A percentile compares a stretch with the other conserved stretches of the same genome.
These are phyloP conservation scores for Fusarium nisikadoi DNA, from an alignment of 2,329 filamentous ascomycete genomes.

Conservation along the genomic window DNA sequence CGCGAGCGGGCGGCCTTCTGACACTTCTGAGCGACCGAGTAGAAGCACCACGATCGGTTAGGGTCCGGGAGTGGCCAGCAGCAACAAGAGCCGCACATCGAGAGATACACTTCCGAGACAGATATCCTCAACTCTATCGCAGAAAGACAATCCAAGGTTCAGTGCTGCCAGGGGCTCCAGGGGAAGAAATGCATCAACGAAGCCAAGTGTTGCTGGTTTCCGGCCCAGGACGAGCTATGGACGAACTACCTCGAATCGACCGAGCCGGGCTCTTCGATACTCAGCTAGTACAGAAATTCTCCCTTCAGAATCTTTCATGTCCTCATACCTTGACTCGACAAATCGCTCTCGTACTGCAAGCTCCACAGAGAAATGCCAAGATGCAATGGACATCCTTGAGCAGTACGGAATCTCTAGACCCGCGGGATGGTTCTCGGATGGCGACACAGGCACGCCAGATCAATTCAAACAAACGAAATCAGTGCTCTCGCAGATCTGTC, in stretches of 20 bases:
- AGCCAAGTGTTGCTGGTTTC: conserved; percentile 19
- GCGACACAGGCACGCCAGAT: conserved; percentile 38
- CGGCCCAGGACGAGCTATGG: conserved; percentile 1
- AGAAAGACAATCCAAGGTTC: conserved; percentile 15
- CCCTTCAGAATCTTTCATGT: conserved; percentile 1
- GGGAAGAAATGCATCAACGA: conserved; percentile 1
- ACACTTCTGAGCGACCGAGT: conserved; percentile 33
- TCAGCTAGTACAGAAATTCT: conserved; percentile 4
- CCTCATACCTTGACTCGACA: conserved; percentile 14
- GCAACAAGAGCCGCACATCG: conserved; percentile 43
- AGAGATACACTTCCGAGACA: conserved; percentile 40
- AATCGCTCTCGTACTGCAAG: conserved; percentile 45
- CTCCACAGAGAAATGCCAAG: conserved; percentile 51
- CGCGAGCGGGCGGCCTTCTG: not conserved
- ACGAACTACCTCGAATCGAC: not conserved
- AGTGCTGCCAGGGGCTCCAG: not conserved
- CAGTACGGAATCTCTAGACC: conserved; percentile 59
- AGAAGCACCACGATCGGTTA: conserved; percentile 44
- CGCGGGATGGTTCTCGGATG: conserved; percentile 58
- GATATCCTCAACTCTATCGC: conserved; percentile 22
- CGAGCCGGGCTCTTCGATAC: not conserved
- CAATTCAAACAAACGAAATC: conserved; percentile 5
- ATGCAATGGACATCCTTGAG: conserved; percentile 60
- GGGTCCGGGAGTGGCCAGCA: conserved; percentile 41
- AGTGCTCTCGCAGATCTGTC: conserved; percentile 56